These are phyloP conservation scores for Tilletia caries DNA, from an alignment of 1,284 basidiomycete genomes.

Conservation along the genomic window DNA sequence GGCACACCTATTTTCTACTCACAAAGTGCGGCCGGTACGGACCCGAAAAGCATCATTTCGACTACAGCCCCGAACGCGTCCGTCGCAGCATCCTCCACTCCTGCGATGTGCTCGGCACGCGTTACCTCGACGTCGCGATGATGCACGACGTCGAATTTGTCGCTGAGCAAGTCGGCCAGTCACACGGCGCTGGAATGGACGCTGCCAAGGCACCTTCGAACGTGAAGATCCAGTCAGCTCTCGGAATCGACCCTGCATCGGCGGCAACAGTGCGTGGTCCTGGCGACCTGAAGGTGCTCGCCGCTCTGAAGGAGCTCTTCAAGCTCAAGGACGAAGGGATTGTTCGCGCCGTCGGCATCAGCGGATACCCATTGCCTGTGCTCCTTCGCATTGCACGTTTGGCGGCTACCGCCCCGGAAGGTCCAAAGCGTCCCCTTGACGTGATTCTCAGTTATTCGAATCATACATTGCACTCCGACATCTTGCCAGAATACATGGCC, in stretches of 20 bases:
- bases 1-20: constrained; percentile 57
- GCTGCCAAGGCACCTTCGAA: constrained; percentile 62
- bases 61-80: constrained; percentile 73
- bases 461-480: constrained; percentile 46
- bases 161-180: constrained; percentile 61
- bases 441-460: constrained; percentile 48
- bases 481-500: constrained; percentile 34
- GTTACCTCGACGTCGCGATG: constrained; percentile 56
- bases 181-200: constrained; percentile 58
- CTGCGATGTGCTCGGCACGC: constrained; percentile 70
- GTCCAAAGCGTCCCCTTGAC: constrained; percentile 51
- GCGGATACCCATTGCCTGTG: constrained; percentile 84
- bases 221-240: background rate
- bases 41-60: constrained; percentile 63
- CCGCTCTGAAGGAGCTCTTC: constrained; percentile 69
- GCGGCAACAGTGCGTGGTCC: constrained; percentile 55
- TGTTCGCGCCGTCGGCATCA: constrained; percentile 76
- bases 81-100: constrained; percentile 62
- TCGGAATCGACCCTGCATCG: background rate
- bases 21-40: constrained; percentile 94
- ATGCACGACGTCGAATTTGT: constrained; percentile 92
- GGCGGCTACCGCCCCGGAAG: constrained; percentile 54
- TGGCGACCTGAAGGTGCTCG: constrained; percentile 54
- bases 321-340: constrained; percentile 74
- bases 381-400: constrained; percentile 78